Conservation (phyloP, 768 basidiomycete species). For the Mycena vitilis region DNA sequence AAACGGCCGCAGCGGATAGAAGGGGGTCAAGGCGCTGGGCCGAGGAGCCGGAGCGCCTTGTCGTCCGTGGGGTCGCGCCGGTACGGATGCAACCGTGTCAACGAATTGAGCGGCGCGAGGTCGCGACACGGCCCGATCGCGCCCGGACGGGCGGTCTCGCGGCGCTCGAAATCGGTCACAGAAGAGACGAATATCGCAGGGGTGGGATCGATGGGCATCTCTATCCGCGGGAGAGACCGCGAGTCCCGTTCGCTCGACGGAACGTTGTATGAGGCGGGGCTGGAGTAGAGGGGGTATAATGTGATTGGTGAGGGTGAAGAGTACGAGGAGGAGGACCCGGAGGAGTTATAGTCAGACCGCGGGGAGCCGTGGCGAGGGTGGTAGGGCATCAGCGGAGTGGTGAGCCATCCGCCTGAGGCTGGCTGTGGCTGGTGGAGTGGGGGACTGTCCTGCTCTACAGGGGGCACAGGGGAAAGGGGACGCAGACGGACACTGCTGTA, state of each 20-base stretch:
- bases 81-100: slow-evolving; percentile 67
- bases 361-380: slow-evolving; percentile 24
- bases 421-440: not conserved
- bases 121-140: slow-evolving; percentile 46
- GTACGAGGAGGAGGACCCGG: slow-evolving; percentile 17
- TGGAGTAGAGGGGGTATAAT: slow-evolving; percentile 14
- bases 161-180: slow-evolving; percentile 32
- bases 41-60: slow-evolving; percentile 60
- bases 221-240: slow-evolving; percentile 26
- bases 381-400: slow-evolving; percentile 27
- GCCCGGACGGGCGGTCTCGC: slow-evolving; percentile 32
- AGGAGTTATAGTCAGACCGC: slow-evolving; percentile 27
- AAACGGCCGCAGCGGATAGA: not conserved
- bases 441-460: not conserved
- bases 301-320: slow-evolving; percentile 16
- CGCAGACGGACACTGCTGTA: slow-evolving; percentile 11
- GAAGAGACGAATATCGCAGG: slow-evolving; percentile 27
- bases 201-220: slow-evolving; percentile 32
- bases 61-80: slow-evolving; percentile 73
- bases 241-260: not conserved
- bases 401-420: slow-evolving; percentile 27
- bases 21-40: not conserved
- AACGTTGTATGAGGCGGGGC: not conserved
- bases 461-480: not conserved
- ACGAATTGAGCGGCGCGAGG: slow-evolving; percentile 68